Base-by-base conservation (phyloP, 1,139 yeast species). In the Zygosaccharomyces pseudobailii region DNA sequence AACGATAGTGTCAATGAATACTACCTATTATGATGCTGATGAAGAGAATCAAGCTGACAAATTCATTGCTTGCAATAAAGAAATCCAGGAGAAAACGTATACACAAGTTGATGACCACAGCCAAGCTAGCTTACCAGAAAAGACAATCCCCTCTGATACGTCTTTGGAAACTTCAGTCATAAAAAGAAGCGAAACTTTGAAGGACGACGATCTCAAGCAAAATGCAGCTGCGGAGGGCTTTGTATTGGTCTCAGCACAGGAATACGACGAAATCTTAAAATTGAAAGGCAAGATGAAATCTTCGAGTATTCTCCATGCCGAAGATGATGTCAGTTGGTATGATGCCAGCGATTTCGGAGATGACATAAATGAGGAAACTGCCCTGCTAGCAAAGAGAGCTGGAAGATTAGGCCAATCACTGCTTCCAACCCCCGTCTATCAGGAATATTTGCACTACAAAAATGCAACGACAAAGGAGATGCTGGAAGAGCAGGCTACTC, bases 381-480 rank as follows among this genome's bases (percentile, higher is more conserved):
- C 39, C 13, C 22, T 54, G 21, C 53, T 59, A n/a, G 51, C 45
- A n/a, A 38, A 39, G 7, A 43, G 45, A 21, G 74, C 73, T 2
- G 59, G 62, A 6, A 59, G 60, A n/a, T 52, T 69, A 9, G 75
- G 40, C 17, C 28, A 47, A 22, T 42, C 41, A 4, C 33, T 49
- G 10, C 5, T 54, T 30, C 37, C 53, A 5, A 40, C 36, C 10
- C 30, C 42, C 5, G 49, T 49, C 21, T 49, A 48, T 28, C 38
- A 38, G n/a, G 42, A 43, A 5, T 34, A 41, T 17, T 27, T 30
- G 17, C 13, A 27, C 22, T 31, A 13, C 6, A 38, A 42, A 22
- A 40, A 43, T 27, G 23, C 24, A 6, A 33, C 36, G 27, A 45
- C 43, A 5, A 39, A 17, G 25, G 45, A 42, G 28, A 36, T 7